Conservation (phyloP, 805 yeast genomes). For the Saturnispora saitoi region DNA sequence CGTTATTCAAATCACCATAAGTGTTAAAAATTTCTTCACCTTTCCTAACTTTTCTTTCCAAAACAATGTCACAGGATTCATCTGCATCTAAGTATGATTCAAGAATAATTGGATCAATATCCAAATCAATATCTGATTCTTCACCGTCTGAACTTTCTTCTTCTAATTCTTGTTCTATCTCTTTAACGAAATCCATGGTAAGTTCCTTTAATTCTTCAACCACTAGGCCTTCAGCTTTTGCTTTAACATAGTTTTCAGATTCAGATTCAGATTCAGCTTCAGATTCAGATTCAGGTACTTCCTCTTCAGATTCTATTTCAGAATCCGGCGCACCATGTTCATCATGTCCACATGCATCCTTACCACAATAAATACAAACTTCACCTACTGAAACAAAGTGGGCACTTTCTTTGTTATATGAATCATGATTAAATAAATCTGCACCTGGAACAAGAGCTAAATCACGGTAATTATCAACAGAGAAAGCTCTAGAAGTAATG, state of each 20-base stretch:
- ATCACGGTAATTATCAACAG: conserved; percentile 66
- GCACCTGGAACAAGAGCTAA: conserved; percentile 85
- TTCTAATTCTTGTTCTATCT: conserved; percentile 25
- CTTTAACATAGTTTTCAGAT: conserved; percentile 15
- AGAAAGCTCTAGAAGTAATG: conserved; percentile 72
- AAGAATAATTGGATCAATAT: conserved; percentile 17
- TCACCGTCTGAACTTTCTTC: conserved; percentile 18
- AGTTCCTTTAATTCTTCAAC: conserved; percentile 22
- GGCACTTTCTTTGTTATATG: conserved; percentile 47
- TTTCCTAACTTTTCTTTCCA: conserved; percentile 34
- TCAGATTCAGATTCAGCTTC: conserved; percentile 25
- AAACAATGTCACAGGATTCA: conserved; percentile 64
- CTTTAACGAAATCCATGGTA: conserved; percentile 26
- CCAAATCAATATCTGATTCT: conserved; percentile 17
- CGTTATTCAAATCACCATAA: conserved; percentile 67
- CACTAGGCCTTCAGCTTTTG: conserved; percentile 4
- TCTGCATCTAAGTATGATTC: conserved; percentile 34
- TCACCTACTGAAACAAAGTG: conserved; percentile 49
- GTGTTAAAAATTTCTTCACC: conserved; percentile 70
- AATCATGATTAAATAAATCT: conserved; percentile 72
- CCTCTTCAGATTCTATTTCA: conserved; percentile 22
- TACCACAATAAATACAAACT: conserved; percentile 31
- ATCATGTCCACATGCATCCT: conserved; percentile 27
- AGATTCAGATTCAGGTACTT: conserved; percentile 21
- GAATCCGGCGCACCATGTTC: conserved; percentile 25